phyloP scores from a whole-genome alignment of 768 basidiomycete species.

The Mycena epipterygia region DNA sequence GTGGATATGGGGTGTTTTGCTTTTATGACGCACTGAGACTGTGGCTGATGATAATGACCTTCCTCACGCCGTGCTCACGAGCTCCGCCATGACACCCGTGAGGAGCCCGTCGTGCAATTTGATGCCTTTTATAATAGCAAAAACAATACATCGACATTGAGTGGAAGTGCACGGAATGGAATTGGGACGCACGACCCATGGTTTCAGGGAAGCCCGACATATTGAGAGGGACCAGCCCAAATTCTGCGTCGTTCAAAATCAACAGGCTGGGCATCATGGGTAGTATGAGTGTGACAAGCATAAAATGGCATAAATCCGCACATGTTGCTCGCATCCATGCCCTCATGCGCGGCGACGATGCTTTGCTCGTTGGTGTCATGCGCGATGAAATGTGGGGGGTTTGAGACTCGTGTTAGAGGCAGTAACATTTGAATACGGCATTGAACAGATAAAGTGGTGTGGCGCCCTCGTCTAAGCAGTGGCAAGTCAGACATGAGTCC shows the following conservation, averaged over 20 bases:
- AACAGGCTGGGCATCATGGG: conserved; percentile 44
- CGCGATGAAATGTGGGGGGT: conserved; percentile 46
- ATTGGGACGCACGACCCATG: conserved; percentile 39
- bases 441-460: conserved; percentile 40
- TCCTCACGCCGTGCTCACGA: conserved; percentile 45
- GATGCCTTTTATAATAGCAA: conserved; percentile 46
- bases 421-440: too few relatives aligned
- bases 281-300: background rate
- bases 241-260: conserved; percentile 51
- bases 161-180: too few relatives aligned
- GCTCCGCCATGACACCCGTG: conserved; percentile 44
- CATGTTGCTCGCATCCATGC: conserved; percentile 51
- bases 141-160: background rate
- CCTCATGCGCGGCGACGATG: conserved; percentile 59
- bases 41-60: conserved; percentile 56
- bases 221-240: conserved; percentile 46
- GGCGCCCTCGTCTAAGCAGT: conserved; percentile 42
- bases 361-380: conserved; percentile 48
- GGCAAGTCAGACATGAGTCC: conserved; percentile 1
- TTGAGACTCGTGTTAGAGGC: background rate
- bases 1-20: background rate
- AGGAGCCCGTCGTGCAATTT: conserved; percentile 51
- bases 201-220: conserved; percentile 46
- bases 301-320: conserved; percentile 24
- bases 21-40: conserved; percentile 50